A percentile compares a stretch with the other conserved stretches of the same genome.
These are phyloP conservation scores for Cinchona pubescens DNA, from an alignment of 257 asterid genomes.

Conservation along the genomic window DNA sequence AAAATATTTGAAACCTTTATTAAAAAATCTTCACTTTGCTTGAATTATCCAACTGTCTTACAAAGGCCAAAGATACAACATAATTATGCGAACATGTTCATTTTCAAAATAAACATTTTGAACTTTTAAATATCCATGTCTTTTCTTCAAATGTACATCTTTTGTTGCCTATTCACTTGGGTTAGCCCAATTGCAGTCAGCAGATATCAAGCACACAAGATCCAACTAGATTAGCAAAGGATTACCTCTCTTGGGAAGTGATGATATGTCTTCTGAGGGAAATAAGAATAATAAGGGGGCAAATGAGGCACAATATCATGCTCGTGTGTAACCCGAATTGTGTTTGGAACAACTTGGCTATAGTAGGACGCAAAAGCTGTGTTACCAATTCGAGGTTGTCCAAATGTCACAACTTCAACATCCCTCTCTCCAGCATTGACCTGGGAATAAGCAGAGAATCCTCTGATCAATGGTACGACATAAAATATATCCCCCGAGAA, in stretches of 20 bases:
- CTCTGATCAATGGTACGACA: neutral
- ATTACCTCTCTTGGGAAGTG: conserved; percentile 96
- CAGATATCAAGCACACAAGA: neutral
- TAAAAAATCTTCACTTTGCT: no score
- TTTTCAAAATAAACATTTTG: no score
- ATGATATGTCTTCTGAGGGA: conserved; percentile 79
- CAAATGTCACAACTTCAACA: conserved; percentile 85
- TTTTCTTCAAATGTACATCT: no score
- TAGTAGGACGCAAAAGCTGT: conserved; percentile 75
- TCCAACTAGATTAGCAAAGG: neutral
- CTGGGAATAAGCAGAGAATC: conserved; percentile 37
- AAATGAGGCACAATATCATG: conserved; percentile 98
- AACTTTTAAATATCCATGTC: no score
- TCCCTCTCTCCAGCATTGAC: conserved; percentile 52
- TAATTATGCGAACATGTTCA: no score
- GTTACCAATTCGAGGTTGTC: conserved; percentile 96
- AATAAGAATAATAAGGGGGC: conserved; percentile 75
- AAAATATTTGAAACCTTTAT: no score
- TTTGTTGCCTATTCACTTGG: no score
- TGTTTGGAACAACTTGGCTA: conserved; percentile 57
- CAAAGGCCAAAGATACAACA: no score
- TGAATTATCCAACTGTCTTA: no score
- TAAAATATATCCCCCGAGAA: neutral
- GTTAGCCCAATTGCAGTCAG: no score
- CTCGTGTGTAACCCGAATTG: conserved; percentile 74